Base-by-base conservation (phyloP, 441 rosid species). In the Populus hybrid region DNA sequence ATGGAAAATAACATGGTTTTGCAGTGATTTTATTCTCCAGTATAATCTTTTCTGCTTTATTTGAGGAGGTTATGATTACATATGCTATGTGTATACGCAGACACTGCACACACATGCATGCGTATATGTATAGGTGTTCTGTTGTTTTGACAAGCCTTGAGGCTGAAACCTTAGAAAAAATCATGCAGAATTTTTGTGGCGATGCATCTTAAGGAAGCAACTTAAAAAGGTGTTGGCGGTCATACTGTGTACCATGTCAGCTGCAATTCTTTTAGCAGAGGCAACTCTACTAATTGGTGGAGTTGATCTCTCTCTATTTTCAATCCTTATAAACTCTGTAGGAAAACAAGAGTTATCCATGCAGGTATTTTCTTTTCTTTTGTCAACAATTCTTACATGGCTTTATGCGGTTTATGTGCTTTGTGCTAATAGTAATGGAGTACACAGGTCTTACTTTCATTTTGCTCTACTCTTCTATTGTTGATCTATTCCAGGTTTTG, bases 191-290 rank as follows among this genome's bases (percentile, higher is more conserved):
- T 93, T 93, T 89, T 65, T 93, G 76, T 97, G 98, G 99, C 89
- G 90, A 77, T 97, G 98, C 87, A 83, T 93, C 71, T 40, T 93
- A 75, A 85, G 85, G 74, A 91, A 91, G 80, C 93, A 93, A 81
- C 83, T 89, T 76, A 76, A 88, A 83, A 90, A 87, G 90, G 79
- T 88, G 72, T 89, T 90, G 78, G 99, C 99, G 72, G 70, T 93
- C 68, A 50, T 90, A 70, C 89, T 90, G 40, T 95, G 97, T 65
- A 84, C 90, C 59, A 94, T 97, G 93, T 93, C 99, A 6, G 99
- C 85, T 56, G 99, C 99, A 73, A 97, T 94, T 89, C 98, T 97
- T 80, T 88, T 97, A 77, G 99, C 99, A 53, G 99, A 97, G 88
- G 98, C 98, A 66, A 97, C 97, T 75, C 89, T 97, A 29, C 89